A percentile compares a stretch with the other conserved stretches of the same genome.
Evolutionary conservation across 2,329 filamentous ascomycete species (phyloP).

Genomic region (Hypoxylon sp.): DNA sequence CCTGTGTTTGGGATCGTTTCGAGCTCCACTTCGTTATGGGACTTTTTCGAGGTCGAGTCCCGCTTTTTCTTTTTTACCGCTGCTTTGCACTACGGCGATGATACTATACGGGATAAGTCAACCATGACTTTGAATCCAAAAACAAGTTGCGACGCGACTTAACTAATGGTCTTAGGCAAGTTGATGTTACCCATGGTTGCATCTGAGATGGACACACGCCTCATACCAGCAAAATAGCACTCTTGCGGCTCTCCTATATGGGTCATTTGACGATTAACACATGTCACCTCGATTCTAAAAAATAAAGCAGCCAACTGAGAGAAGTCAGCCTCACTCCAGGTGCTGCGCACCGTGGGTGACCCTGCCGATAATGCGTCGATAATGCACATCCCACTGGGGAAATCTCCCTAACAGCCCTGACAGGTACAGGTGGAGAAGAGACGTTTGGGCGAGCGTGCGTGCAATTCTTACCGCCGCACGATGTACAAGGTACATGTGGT

Average conservation of each 20-base stretch:
- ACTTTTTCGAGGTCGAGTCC: slow-evolving; percentile 19
- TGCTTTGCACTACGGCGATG: too few species aligned
- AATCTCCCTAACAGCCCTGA: slow-evolving; percentile 34
- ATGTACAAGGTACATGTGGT: slow-evolving; percentile 16
- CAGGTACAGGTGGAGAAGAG: slow-evolving; percentile 33
- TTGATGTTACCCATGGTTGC: slow-evolving; percentile 3
- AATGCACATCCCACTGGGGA: slow-evolving; percentile 37
- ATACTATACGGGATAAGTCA: too few species aligned
- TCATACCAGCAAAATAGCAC: too few species aligned
- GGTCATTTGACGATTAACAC: too few species aligned
- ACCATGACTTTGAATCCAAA: too few species aligned
- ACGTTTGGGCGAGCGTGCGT: too few species aligned
- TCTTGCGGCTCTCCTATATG: too few species aligned
- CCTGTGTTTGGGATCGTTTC: slow-evolving; percentile 41
- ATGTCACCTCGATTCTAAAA: too few species aligned
- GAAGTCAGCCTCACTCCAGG: slow-evolving; percentile 33
- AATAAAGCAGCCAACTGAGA: too few species aligned
- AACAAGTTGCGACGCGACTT: too few species aligned
- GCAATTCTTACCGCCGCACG: slow-evolving; percentile 5
- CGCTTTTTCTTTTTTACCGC: slow-evolving; percentile 22
- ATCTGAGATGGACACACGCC: slow-evolving; percentile 5
- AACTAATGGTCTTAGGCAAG: slow-evolving; percentile 4
- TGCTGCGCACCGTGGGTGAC: slow-evolving; percentile 26
- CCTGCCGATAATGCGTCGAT: slow-evolving; percentile 38
- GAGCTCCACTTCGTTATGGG: slow-evolving; percentile 27